Evolutionary conservation across 179 eudicot genomes (phyloP).

Genomic region (Beta lomatogona): DNA sequence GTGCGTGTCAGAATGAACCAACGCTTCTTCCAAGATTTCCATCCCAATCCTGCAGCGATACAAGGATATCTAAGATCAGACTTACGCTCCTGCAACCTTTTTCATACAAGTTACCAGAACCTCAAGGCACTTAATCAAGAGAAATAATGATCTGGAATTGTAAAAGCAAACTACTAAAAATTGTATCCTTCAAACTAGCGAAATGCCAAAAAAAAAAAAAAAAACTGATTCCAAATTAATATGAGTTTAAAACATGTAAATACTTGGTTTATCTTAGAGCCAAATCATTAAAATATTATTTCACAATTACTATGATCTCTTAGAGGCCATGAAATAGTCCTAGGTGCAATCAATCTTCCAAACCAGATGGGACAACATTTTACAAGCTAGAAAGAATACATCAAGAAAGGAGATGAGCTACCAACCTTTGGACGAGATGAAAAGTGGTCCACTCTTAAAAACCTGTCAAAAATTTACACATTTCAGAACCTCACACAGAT

Average conservation of each 20-base stretch:
- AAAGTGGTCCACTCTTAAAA: conserved; percentile 94
- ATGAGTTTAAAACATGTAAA: not conserved
- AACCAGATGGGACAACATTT: not conserved
- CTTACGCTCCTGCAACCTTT: not conserved
- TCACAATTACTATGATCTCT: not conserved
- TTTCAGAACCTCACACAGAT: conserved; percentile 18
- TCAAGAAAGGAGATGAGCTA: not conserved
- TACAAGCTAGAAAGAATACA: not conserved
- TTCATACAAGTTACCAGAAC: not conserved
- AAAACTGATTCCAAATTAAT: not conserved
- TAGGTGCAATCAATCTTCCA: not conserved
- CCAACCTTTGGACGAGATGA: conserved; percentile 99
- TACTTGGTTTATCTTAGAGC: not conserved
- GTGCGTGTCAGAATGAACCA: conserved; percentile 99
- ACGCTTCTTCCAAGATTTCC: conserved; percentile 99
- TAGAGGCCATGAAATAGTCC: not conserved
- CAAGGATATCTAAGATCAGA: conserved; percentile 7
- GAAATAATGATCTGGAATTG: not conserved
- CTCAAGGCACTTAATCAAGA: not conserved
- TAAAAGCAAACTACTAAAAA: not conserved
- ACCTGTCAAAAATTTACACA: conserved; percentile 53
- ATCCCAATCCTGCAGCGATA: conserved; percentile 83
- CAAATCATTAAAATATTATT: not conserved
- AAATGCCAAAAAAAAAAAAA: not conserved
- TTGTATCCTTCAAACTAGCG: not conserved